A percentile compares a stretch with the other conserved stretches of the same genome.
phyloP scores from a whole-genome alignment of 2,329 filamentous ascomycete genomes.

The Curvularia hawaiiensis region DNA sequence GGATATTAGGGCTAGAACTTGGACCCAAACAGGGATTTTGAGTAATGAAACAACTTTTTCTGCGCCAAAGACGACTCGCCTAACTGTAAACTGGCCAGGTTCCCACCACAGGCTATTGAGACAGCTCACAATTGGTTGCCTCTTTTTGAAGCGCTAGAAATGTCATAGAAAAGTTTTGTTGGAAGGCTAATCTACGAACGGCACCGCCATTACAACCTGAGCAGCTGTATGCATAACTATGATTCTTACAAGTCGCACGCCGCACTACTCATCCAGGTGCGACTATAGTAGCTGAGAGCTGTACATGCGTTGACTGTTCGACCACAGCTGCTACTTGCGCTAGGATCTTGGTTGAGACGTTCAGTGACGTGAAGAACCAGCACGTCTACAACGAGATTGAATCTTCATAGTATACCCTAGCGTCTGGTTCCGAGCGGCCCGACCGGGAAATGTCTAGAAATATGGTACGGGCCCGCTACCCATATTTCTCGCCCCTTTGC shows the following conservation, averaged over 20 bases:
- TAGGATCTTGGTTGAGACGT: neutral
- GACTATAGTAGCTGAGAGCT: neutral
- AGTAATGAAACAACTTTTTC: neutral
- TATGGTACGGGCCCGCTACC: neutral
- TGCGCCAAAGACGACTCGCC: neutral
- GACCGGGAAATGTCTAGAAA: neutral
- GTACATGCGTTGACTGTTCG: neutral
- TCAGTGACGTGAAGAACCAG: neutral
- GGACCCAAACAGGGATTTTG: neutral
- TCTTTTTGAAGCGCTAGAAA: neutral
- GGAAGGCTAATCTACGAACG: neutral
- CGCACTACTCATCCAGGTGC: neutral
- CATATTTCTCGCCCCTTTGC: neutral
- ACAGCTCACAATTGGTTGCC: neutral
- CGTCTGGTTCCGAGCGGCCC: neutral
- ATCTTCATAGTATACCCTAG: neutral
- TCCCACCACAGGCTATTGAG: neutral
- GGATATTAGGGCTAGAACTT: neutral
- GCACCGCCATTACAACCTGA: neutral
- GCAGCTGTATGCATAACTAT: neutral
- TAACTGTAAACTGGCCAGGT: neutral
- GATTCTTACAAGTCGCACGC: neutral
- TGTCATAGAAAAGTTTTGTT: neutral
- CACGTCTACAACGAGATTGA: neutral
- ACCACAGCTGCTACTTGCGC: neutral